Conservation (phyloP, 2,329 filamentous ascomycete genomes). For the Coniosporium tulheliwenetii region DNA sequence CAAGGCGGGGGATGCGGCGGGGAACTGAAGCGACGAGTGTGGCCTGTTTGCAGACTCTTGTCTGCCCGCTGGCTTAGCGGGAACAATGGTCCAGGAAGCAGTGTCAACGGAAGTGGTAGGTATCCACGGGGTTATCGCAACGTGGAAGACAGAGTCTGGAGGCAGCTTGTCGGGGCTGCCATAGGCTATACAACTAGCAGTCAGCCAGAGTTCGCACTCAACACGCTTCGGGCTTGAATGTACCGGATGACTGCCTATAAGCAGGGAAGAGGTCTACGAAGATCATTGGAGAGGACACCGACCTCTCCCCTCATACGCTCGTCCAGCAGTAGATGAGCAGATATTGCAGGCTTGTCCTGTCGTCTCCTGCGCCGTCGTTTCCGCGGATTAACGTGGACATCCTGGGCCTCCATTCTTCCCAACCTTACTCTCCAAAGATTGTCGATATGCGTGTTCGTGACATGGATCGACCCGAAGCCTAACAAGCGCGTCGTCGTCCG, state of each 20-base stretch:
- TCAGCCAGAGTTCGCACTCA: background rate
- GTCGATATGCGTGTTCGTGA: too few relatives aligned
- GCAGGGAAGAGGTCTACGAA: constrained; percentile 64
- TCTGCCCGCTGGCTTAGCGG: constrained; percentile 38
- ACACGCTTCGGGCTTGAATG: background rate
- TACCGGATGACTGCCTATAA: constrained; percentile 9
- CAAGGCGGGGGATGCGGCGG: constrained; percentile 53
- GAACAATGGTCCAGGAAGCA: constrained; percentile 71
- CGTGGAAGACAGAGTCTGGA: constrained; percentile 23
- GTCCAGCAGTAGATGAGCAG: constrained; percentile 70
- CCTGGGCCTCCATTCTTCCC: too few relatives aligned
- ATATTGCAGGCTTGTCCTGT: constrained; percentile 55
- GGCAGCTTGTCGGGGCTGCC: too few relatives aligned
- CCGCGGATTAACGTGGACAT: constrained; percentile 10
- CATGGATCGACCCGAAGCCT: too few relatives aligned
- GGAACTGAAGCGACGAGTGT: constrained; percentile 66
- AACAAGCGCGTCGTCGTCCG: too few relatives aligned
- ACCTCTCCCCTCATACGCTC: constrained; percentile 73
- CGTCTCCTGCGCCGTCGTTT: constrained; percentile 31
- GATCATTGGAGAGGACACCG: constrained; percentile 72
- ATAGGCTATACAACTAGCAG: background rate
- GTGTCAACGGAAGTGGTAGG: constrained; percentile 41
- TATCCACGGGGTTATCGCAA: constrained; percentile 61
- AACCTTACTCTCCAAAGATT: too few relatives aligned
- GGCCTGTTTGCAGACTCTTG: constrained; percentile 28